phyloP scores from a whole-genome alignment of 352 stramenopile genomes.

The Sclerospora graminicola region DNA sequence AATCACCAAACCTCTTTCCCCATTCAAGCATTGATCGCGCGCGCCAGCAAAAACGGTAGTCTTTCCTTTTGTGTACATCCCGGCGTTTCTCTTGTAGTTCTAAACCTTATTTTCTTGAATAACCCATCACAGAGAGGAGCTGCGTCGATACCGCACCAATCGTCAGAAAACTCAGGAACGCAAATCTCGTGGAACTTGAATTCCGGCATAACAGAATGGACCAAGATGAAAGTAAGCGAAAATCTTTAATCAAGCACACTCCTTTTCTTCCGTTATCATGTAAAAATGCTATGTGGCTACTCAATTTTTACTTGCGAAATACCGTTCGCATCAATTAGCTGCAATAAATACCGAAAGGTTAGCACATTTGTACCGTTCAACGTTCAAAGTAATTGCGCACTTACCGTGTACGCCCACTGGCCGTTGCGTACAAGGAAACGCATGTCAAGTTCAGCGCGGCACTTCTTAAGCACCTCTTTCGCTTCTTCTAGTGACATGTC shows the following conservation, averaged over 20 bases:
- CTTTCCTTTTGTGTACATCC: no score
- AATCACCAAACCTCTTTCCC: no score
- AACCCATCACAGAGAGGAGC: constrained; percentile 33
- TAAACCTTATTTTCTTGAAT: no score
- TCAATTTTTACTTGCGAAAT: constrained; percentile 60
- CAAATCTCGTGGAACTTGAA: constrained; percentile 28
- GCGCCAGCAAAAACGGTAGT: no score
- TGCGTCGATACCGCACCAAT: constrained; percentile 49
- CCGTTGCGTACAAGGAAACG: constrained; percentile 84
- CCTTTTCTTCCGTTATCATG: constrained; percentile 5
- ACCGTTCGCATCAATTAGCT: constrained; percentile 60
- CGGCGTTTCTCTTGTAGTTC: no score
- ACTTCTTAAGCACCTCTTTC: constrained; percentile 64
- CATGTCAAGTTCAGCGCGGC: constrained; percentile 66
- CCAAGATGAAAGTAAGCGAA: constrained; percentile 6
- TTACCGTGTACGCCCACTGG: constrained; percentile 73
- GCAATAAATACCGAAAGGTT: neutral
- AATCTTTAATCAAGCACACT: constrained; percentile 12
- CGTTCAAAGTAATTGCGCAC: neutral
- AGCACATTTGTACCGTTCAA: neutral
- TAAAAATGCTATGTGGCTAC: constrained; percentile 9
- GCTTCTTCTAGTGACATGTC: constrained; percentile 73
- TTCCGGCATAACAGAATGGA: neutral
- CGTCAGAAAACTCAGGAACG: constrained; percentile 48
- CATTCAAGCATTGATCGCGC: no score